Conservation (phyloP, 1,284 basidiomycete species). For the Pholiota adiposa region DNA sequence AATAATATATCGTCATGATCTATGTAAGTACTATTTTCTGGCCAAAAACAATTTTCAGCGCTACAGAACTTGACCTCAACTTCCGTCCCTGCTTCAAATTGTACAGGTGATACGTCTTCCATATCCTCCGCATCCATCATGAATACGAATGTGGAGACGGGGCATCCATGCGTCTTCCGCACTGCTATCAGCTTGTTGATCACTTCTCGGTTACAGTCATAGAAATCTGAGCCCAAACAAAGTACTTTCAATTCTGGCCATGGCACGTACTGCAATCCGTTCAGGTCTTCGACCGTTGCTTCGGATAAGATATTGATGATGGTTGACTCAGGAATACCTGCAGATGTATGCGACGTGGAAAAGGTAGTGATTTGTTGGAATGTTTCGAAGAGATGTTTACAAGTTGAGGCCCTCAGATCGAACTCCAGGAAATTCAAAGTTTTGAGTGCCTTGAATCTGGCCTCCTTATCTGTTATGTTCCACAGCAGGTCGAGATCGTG, state of each 20-base stretch:
- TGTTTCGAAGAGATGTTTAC: conserved; percentile 31
- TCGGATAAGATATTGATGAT: conserved; percentile 21
- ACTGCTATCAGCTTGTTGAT: conserved; percentile 28
- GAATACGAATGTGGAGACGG: conserved; percentile 13
- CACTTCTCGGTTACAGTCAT: conserved; percentile 26
- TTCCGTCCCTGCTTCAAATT: conserved; percentile 3
- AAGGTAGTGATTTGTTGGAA: conserved; percentile 40
- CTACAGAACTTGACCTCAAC: conserved; percentile 25
- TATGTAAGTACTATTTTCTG: conserved; percentile 22
- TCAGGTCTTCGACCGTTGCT: conserved; percentile 12
- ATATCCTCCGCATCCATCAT: conserved; percentile 12
- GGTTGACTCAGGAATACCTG: conserved; percentile 20
- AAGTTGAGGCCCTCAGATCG: conserved; percentile 36
- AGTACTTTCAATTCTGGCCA: conserved; percentile 42
- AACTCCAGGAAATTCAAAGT: conserved; percentile 40
- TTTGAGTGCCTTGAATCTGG: conserved; percentile 35
- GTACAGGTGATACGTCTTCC: conserved; percentile 9
- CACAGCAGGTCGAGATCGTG: conserved; percentile 39
- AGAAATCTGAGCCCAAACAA: conserved; percentile 29
- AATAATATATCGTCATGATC: conserved; percentile 37
- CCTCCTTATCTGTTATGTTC: conserved; percentile 16
- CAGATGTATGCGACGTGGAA: conserved; percentile 27
- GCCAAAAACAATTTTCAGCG: conserved; percentile 31
- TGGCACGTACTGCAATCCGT: conserved; percentile 17
- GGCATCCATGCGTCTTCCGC: conserved; percentile 20